Conservation (phyloP, 2,329 filamentous ascomycete genomes). For the Fusarium sp. region DNA sequence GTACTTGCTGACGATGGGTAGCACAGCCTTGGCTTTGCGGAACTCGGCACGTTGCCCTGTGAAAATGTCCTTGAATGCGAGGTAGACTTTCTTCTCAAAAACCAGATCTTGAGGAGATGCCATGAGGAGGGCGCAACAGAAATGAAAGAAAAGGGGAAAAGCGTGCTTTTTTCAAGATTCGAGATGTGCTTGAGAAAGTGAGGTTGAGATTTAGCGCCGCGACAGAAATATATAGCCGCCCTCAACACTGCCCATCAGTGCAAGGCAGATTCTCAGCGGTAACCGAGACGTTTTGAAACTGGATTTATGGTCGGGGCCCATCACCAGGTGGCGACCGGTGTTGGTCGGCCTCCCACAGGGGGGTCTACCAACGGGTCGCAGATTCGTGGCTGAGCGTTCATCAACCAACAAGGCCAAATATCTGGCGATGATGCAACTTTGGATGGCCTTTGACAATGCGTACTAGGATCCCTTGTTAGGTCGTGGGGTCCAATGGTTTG, state of each 20-base stretch:
- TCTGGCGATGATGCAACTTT: background rate
- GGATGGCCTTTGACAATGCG: background rate
- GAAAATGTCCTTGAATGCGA: background rate
- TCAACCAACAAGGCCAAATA: background rate
- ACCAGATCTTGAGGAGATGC: background rate
- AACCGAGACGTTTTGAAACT: background rate
- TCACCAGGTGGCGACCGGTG: background rate
- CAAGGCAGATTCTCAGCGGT: background rate
- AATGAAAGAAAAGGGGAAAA: background rate
- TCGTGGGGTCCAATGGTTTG: background rate
- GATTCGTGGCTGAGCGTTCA: conserved; percentile 1
- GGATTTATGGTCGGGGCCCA: background rate
- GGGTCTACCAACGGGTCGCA: background rate
- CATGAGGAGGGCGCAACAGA: background rate
- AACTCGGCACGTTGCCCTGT: accelerated
- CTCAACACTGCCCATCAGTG: background rate
- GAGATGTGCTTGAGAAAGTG: background rate
- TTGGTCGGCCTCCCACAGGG: conserved; percentile 8
- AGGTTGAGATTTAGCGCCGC: background rate
- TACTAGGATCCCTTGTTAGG: background rate
- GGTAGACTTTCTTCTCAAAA: background rate
- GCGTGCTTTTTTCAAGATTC: background rate
- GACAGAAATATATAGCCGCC: background rate
- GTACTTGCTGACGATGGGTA: background rate
- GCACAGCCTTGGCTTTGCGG: background rate